Evolutionary conservation across 2,329 filamentous ascomycete genomes (phyloP).

Genomic region (Grosmannia huntii): DNA sequence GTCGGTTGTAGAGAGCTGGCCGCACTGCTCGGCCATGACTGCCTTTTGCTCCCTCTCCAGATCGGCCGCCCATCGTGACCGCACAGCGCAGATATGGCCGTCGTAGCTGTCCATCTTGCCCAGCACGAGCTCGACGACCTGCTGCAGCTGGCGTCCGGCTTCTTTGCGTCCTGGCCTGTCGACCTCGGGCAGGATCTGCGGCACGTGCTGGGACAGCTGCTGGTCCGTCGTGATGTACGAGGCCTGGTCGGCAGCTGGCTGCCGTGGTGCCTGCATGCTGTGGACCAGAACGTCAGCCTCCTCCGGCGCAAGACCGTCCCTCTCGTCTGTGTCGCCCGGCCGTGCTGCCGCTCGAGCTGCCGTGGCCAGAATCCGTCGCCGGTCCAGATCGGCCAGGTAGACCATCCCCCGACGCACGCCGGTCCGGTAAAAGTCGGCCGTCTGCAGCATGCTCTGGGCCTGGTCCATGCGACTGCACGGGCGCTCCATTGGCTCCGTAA

Average conservation of each 20-base stretch:
- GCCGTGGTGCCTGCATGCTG: slow-evolving; percentile 15
- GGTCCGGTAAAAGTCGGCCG: slow-evolving; percentile 18
- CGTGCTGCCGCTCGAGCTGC: slow-evolving; percentile 1
- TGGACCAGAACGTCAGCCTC: slow-evolving; percentile 17
- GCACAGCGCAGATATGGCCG: slow-evolving; percentile 13
- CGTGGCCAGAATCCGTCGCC: slow-evolving; percentile 16
- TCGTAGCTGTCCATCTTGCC: slow-evolving; percentile 14
- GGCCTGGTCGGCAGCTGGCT: not conserved
- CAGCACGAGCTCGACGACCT: slow-evolving; percentile 11
- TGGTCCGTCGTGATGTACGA: slow-evolving; percentile 15
- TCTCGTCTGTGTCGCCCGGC: not conserved
- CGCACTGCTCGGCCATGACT: slow-evolving; percentile 9
- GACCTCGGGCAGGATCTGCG: slow-evolving; percentile 1
- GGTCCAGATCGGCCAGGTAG: slow-evolving; percentile 22
- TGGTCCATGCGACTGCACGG: slow-evolving; percentile 17
- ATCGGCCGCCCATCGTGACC: slow-evolving; percentile 10
- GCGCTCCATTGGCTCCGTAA: slow-evolving; percentile 16
- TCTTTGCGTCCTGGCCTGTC: slow-evolving; percentile 6
- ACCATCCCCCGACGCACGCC: slow-evolving; percentile 20
- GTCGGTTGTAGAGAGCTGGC: slow-evolving; percentile 4
- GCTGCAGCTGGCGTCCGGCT: slow-evolving; percentile 10
- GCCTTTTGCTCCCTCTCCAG: slow-evolving; percentile 15
- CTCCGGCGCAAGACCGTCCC: not conserved
- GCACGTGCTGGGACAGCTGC: slow-evolving; percentile 5
- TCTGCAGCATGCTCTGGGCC: slow-evolving; percentile 17